Base-by-base conservation (phyloP, 495 filamentous ascomycete species). In the Penicillium diatomitis region DNA sequence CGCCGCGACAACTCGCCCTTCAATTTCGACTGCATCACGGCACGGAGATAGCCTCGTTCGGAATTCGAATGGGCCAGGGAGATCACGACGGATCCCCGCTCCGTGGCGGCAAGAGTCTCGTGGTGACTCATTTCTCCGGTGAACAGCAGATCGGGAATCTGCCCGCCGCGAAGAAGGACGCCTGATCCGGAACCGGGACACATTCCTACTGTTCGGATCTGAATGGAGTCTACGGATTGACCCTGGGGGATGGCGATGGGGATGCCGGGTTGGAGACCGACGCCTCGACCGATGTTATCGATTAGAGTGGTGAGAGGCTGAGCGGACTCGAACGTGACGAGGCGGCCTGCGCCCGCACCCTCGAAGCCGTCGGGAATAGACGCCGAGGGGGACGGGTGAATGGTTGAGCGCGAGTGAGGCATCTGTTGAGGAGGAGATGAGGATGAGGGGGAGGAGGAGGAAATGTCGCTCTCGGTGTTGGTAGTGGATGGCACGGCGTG, bases 71-170 rank as follows among this genome's bases (percentile, higher is more conserved):
- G 92, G 52, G 94, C 90, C 31, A 92, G 76, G 6, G 84, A 82
- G 48, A 98, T 76, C 0, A 96, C 88, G 47, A 77, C 81, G 49
- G 84, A 83, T n/a, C 92, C 92, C n/a, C 78, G 75, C 73, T 96
- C 91, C 31, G 84, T 88, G 27, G 87, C 84, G 32, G 86, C 80
- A 37, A 98, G 75, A 8, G 91, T 86, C 50, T 92, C 84, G 60
- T 98, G 92, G 63, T 98, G 92, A 45, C 79, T 84, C 77, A 97
- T 78, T 63, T 98, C 92, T 6, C 92, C 92, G 0, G 91, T 97
- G 50, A 97, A 85, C 0, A 90, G 66, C 29, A 96, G 68, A 60
- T 96, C 89, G 0, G 75, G 69, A 4, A 84, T 75, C 28, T 76
- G 71, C 8, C 69, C 67, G 11, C 67, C 57, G 11, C 82, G 75